Conservation (phyloP, 495 filamentous ascomycete species). For the Penicillium waksmanii region DNA sequence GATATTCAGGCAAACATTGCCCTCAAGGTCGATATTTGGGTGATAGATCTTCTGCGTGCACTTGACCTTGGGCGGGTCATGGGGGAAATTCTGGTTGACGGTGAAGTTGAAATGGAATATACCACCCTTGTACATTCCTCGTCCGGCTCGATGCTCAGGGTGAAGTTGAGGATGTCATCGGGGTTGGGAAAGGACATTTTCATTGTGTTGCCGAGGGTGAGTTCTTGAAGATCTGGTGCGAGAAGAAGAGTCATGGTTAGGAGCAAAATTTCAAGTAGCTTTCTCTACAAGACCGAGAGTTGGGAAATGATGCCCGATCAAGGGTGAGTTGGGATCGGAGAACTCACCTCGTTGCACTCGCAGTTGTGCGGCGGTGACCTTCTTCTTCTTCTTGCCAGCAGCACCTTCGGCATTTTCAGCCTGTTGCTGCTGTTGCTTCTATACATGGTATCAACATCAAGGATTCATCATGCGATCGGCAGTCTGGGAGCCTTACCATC, state of each 20-base stretch:
- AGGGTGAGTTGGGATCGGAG: neutral
- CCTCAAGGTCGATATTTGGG: conserved; percentile 96
- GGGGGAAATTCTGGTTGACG: conserved; percentile 93
- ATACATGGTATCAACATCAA: conserved; percentile 11
- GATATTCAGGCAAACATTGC: conserved; percentile 97
- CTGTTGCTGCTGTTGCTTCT: conserved; percentile 93
- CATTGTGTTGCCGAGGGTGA: conserved; percentile 90
- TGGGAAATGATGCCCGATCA: too few relatives aligned
- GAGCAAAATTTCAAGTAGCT: neutral
- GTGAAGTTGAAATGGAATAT: conserved; percentile 87
- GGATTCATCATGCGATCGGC: neutral
- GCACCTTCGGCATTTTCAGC: conserved; percentile 84
- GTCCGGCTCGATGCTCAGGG: conserved; percentile 89
- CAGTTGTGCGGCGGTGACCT: conserved; percentile 93
- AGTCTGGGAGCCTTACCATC: conserved; percentile 66
- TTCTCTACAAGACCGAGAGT: neutral
- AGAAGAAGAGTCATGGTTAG: neutral
- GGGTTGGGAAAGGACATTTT: conserved; percentile 90
- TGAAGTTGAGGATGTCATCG: conserved; percentile 96
- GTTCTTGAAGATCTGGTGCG: conserved; percentile 80
- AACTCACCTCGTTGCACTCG: conserved; percentile 88
- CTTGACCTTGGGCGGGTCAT: conserved; percentile 97
- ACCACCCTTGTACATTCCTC: conserved; percentile 96
- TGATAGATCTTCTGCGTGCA: conserved; percentile 99
- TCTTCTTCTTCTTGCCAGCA: conserved; percentile 88